Percentiles rank a stretch among this genome's conserved stretches.
Conservation (phyloP, 148 eudicot species). For the Arbutus unedo region DNA sequence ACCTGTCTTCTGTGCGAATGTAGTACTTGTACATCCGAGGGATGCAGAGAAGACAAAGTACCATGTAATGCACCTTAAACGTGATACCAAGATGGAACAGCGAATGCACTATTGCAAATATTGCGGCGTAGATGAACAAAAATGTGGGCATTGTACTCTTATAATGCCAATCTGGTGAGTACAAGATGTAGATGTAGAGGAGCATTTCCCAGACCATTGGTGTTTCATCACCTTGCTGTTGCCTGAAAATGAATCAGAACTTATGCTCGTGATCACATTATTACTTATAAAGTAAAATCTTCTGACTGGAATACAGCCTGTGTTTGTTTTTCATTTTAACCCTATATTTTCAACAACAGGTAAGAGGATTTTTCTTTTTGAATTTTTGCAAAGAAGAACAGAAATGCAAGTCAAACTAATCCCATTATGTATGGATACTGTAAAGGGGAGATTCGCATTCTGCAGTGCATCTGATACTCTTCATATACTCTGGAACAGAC, state of each 20-base stretch:
- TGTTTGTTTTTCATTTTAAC: not conserved
- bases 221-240: constrained; percentile 84
- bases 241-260: constrained; percentile 43
- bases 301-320: not conserved
- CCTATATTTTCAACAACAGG: not conserved
- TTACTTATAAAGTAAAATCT: too few species aligned
- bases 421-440: not conserved
- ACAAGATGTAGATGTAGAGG: constrained; percentile 78
- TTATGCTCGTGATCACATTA: not conserved
- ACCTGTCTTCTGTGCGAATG: constrained; percentile 53
- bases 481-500: not conserved
- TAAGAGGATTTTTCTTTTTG: not conserved
- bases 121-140: constrained; percentile 68
- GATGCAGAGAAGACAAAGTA: constrained; percentile 82
- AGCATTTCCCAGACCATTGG: constrained; percentile 97
- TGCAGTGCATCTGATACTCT: not conserved
- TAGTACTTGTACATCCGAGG: constrained; percentile 86
- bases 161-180: constrained; percentile 93
- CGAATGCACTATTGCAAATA: constrained; percentile 68
- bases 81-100: constrained; percentile 46
- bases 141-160: constrained; percentile 86
- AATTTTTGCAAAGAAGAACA: not conserved
- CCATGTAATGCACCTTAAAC: constrained; percentile 59
- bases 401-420: not conserved
- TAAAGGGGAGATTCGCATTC: not conserved